Percentiles rank a stretch among this genome's conserved stretches.
Evolutionary conservation across 495 filamentous ascomycete genomes (phyloP).

Genomic region (Symbiotaphrina buchneri): DNA sequence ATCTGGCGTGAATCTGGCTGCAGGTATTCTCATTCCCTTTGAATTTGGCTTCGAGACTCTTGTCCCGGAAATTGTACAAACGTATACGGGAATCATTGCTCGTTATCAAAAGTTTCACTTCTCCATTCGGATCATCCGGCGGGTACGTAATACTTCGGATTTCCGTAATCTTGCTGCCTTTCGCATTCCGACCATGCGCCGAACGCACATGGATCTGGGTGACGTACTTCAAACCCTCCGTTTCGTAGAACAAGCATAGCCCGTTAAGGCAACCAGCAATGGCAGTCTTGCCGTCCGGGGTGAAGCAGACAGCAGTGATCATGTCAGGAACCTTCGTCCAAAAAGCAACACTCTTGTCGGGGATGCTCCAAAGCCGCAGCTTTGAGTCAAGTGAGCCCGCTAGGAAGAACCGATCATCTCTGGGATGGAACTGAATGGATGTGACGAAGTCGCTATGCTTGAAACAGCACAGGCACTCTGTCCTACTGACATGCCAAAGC

Average conservation of each 20-base stretch:
- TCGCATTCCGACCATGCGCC: slow-evolving; percentile 76
- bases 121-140: slow-evolving; percentile 34
- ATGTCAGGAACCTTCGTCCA: slow-evolving; percentile 66
- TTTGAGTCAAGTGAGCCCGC: slow-evolving; percentile 89
- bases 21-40: slow-evolving; percentile 84
- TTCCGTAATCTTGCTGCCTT: slow-evolving; percentile 92
- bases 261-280: slow-evolving; percentile 82
- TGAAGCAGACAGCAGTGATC: slow-evolving; percentile 83
- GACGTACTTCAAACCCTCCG: slow-evolving; percentile 67
- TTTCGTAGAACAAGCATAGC: slow-evolving; percentile 81
- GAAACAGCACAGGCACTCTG: slow-evolving; percentile 84
- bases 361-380: slow-evolving; percentile 87
- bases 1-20: slow-evolving; percentile 75
- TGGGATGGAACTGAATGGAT: slow-evolving; percentile 82
- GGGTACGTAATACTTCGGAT: slow-evolving; percentile 58
- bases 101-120: slow-evolving; percentile 71
- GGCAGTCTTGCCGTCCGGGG: slow-evolving; percentile 72
- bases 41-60: slow-evolving; percentile 69
- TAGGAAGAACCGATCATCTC: slow-evolving; percentile 90
- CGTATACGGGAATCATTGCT: slow-evolving; percentile 93
- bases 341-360: slow-evolving; percentile 84
- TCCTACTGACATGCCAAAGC: slow-evolving; percentile 73
- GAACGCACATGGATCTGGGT: slow-evolving; percentile 79
- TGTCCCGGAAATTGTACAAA: slow-evolving; percentile 69
- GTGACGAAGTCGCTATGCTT: slow-evolving; percentile 95